Evolutionary conservation across 2,329 filamentous ascomycete species (phyloP), one percentile per base, ranked within the genome.

Genomic region (Epicoccum sorghinum): DNA sequence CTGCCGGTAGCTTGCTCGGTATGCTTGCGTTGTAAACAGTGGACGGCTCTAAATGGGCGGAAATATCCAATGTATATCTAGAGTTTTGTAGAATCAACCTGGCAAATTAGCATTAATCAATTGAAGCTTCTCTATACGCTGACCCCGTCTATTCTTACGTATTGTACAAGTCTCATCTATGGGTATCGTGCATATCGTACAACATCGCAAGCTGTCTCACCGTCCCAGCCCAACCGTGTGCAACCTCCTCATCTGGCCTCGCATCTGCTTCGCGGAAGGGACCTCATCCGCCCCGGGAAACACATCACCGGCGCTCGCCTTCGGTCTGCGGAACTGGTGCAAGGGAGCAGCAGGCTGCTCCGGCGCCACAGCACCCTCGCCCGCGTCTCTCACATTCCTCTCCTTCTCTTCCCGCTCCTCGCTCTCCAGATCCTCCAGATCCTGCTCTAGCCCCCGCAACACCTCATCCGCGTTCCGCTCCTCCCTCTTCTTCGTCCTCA

Each of bases 401-500:
- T 35, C 49, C 4, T 56, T 51, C 7, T 60, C 55, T 32, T 37
- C 47, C 4, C 57, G 52, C 4, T 50, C 50, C 12, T 64, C 64
- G 6, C 47, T 42, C 35, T 68, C 66, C n/a, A 60, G 47, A 9
- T 67, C 61, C n/a, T 68, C 54, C 6, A 66, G 37, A 13, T 61
- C 56, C 32, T 60, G 55, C 38, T 66, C 61, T n/a, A 65, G 9
- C 55, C 64, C 67, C 39, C 44, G 57, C 14, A 74, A 32, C 37
- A 57, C 55, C 43, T 72, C 68, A 13, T 73, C 65, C 29, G 68
- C 62, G n/a, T 55, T 63, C 53, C 62, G 74, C 52, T 72, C 68
- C 56, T 74, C 70, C 58, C 76, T 69, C 40, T 73, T 70, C 57
- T 75, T 68, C 69, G 74, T 72, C 59, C 77, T 74, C 57, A 83